These are phyloP conservation scores for Trichoderma sp. DNA, from an alignment of 2,329 filamentous ascomycete species.

Conservation along the genomic window DNA sequence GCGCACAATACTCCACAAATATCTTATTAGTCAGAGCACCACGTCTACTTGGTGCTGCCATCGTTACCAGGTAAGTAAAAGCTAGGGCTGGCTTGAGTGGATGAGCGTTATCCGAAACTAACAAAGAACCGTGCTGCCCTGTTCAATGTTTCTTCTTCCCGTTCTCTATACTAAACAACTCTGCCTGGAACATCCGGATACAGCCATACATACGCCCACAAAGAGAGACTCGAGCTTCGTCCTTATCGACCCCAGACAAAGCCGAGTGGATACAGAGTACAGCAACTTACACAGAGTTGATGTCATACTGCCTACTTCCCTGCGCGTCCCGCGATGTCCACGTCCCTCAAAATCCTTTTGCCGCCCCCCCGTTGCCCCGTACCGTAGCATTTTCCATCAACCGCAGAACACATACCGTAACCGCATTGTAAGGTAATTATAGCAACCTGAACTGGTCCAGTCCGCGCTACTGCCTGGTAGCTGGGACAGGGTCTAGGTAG, in stretches of 20 bases:
- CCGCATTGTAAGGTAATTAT: not conserved
- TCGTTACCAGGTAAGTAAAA: not conserved
- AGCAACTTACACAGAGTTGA: not conserved
- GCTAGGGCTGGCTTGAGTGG: not conserved
- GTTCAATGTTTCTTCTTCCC: not conserved
- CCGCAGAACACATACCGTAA: not conserved
- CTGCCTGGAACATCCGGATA: not conserved
- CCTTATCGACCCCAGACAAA: constrained; percentile 4
- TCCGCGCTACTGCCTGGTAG: not conserved
- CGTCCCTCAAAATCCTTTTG: not conserved
- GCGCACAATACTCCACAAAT: not conserved
- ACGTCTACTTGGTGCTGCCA: not conserved
- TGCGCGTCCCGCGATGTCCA: not conserved
- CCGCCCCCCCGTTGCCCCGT: not conserved
- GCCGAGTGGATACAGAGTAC: not conserved
- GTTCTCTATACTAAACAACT: not conserved
- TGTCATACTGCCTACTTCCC: not conserved
- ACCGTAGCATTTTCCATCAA: not conserved
- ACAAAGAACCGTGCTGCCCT: not conserved
- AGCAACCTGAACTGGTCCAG: not conserved
- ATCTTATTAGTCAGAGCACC: not conserved
- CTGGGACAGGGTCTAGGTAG: not conserved
- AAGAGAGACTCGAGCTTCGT: not conserved
- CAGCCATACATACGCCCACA: not conserved
- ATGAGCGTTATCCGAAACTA: too few relatives aligned